phyloP scores from a whole-genome alignment of 139 green algal species.

The Mychonastes homosphaera region DNA sequence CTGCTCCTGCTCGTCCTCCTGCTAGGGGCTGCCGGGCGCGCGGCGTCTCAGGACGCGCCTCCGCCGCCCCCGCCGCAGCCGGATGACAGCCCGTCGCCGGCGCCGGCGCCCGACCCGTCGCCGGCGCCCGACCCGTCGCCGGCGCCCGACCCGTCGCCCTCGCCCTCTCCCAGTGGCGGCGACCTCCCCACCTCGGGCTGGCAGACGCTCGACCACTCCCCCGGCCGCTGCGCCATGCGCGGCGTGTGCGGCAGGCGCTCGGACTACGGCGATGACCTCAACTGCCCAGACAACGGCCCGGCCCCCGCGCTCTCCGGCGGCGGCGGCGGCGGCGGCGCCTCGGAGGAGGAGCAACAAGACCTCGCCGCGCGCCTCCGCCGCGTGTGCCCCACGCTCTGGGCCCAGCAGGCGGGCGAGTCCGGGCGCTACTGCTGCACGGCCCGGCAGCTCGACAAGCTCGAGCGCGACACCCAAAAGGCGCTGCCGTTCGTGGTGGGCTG shows the following conservation, averaged over 20 bases:
- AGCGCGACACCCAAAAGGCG: conserved; percentile 41
- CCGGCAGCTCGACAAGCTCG: conserved; percentile 62
- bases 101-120: too few species aligned
- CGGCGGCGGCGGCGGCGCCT: conserved; percentile 17
- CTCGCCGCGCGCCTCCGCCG: conserved; percentile 22
- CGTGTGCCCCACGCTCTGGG: conserved; percentile 58
- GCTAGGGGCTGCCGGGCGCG: too few species aligned
- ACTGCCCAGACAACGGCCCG: conserved; percentile 49
- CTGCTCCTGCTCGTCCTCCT: too few species aligned
- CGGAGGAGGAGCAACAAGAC: too few species aligned
- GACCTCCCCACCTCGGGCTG: conserved; percentile 13
- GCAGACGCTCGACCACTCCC: conserved; percentile 32
- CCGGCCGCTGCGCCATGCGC: conserved; percentile 49
- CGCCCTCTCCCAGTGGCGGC: background rate
- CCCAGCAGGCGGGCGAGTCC: conserved; percentile 18
- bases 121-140: too few species aligned
- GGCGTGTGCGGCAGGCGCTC: conserved; percentile 51
- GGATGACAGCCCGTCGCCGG: too few species aligned
- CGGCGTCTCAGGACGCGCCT: too few species aligned
- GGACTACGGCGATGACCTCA: conserved; percentile 53
- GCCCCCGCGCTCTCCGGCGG: conserved; percentile 3
- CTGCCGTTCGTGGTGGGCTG: conserved; percentile 73
- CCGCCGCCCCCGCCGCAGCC: too few species aligned
- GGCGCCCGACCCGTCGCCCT: background rate
- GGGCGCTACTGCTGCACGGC: conserved; percentile 64